Evolutionary conservation across 192 early-diverging fungal species (phyloP).

Genomic region (Coemansia biformis): DNA sequence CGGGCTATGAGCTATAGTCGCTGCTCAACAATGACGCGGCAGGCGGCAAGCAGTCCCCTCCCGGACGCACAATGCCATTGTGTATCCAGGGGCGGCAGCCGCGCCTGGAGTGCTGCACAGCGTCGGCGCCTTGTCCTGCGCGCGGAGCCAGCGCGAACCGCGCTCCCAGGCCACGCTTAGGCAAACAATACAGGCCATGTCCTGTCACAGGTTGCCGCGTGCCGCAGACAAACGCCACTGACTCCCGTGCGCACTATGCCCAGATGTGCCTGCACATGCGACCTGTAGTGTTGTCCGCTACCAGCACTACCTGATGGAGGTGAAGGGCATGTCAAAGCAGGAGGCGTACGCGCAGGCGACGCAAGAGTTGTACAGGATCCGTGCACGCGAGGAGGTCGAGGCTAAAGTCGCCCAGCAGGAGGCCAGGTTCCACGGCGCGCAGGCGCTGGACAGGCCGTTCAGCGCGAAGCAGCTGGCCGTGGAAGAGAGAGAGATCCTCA

Average conservation of each 20-base stretch:
- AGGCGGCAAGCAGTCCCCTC: too few species aligned
- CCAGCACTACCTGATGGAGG: constrained; percentile 72
- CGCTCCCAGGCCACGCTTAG: too few species aligned
- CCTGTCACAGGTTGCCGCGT: background rate
- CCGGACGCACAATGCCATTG: background rate
- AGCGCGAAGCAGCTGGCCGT: constrained; percentile 23
- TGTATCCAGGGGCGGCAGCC: background rate
- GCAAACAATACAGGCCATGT: too few species aligned
- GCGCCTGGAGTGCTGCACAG: background rate
- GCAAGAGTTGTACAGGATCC: constrained; percentile 71
- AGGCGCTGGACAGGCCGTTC: constrained; percentile 38
- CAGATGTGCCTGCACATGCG: too few species aligned
- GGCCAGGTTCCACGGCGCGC: constrained; percentile 44
- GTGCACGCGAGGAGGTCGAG: constrained; percentile 73
- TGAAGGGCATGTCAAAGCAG: constrained; percentile 57
- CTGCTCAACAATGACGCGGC: background rate
- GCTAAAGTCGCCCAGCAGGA: constrained; percentile 60
- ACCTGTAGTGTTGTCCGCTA: constrained; percentile 68
- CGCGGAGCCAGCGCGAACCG: too few species aligned
- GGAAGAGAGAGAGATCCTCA: constrained; percentile 23
- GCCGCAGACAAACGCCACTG: background rate
- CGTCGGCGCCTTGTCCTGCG: background rate
- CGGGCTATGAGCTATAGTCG: background rate
- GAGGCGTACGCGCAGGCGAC: constrained; percentile 77
- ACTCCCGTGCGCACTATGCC: too few species aligned